phyloP scores from a whole-genome alignment of 441 rosid species.

The Adansonia gregorii region DNA sequence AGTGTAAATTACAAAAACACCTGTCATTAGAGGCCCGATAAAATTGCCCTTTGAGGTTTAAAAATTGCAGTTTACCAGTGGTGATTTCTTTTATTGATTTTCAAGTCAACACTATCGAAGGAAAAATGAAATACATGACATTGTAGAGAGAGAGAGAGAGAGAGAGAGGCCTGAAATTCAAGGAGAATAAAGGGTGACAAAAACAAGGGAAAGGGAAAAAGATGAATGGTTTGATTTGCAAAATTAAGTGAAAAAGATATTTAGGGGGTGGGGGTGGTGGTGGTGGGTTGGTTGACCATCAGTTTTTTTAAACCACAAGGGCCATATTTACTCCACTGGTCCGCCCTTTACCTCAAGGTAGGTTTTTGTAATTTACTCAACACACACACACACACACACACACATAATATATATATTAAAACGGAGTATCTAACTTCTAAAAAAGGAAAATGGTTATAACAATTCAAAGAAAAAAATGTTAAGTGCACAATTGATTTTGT shows the following conservation, averaged over 20 bases:
- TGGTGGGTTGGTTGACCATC: background rate
- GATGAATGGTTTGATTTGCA: background rate
- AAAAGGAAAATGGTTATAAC: no score
- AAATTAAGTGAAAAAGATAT: background rate
- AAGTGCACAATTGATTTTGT: background rate
- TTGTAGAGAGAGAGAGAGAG: background rate
- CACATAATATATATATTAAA: no score
- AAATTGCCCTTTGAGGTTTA: background rate
- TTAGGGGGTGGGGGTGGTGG: background rate
- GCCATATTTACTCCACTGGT: background rate
- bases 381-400: no score
- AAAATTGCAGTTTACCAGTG: background rate
- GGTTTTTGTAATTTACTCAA: background rate
- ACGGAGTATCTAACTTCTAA: background rate
- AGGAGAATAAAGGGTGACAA: background rate
- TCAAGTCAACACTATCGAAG: background rate
- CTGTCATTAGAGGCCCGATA: background rate
- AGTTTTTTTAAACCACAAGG: background rate
- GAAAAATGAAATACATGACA: background rate
- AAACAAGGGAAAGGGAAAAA: background rate
- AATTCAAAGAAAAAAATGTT: background rate
- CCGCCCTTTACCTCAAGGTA: background rate
- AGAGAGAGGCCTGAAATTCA: background rate
- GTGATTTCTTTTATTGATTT: background rate
- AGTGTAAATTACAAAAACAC: background rate